These are phyloP conservation scores for Linaria vulgaris DNA, from an alignment of 257 asterid species.

Conservation along the genomic window DNA sequence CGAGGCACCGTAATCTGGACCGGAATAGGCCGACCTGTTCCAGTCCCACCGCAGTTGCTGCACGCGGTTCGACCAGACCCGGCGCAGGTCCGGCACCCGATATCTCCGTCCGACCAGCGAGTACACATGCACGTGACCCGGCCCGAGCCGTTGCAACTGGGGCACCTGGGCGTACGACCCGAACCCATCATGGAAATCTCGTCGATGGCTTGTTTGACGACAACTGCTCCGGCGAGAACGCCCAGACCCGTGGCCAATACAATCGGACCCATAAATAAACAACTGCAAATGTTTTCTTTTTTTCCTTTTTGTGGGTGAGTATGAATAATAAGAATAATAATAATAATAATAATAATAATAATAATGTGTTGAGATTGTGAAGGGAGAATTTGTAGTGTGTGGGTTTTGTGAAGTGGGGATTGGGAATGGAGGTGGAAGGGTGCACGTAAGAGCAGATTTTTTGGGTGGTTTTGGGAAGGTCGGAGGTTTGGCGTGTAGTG, in stretches of 20 bases:
- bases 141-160: conserved; percentile 87
- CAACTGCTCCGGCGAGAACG: conserved; percentile 57
- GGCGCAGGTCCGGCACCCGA: conserved; percentile 84
- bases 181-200: conserved; percentile 67
- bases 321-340: too few species aligned
- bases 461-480: conserved; percentile 25
- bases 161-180: conserved; percentile 68
- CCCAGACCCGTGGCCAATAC: conserved; percentile 58
- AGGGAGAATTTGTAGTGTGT: neutral
- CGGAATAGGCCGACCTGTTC: conserved; percentile 89
- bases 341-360: too few species aligned
- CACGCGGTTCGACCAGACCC: conserved; percentile 94
- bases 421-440: conserved; percentile 51
- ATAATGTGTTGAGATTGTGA: neutral
- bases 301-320: neutral
- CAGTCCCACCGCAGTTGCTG: conserved; percentile 86
- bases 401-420: neutral
- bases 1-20: conserved; percentile 64
- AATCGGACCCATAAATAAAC: conserved; percentile 78
- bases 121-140: conserved; percentile 78
- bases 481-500: conserved; percentile 2
- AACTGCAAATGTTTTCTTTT: neutral
- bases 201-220: conserved; percentile 68
- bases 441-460: conserved; percentile 48
- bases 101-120: conserved; percentile 94